Base-by-base conservation (phyloP, 2,329 filamentous ascomycete genomes). In the Colletotrichum sp. region DNA sequence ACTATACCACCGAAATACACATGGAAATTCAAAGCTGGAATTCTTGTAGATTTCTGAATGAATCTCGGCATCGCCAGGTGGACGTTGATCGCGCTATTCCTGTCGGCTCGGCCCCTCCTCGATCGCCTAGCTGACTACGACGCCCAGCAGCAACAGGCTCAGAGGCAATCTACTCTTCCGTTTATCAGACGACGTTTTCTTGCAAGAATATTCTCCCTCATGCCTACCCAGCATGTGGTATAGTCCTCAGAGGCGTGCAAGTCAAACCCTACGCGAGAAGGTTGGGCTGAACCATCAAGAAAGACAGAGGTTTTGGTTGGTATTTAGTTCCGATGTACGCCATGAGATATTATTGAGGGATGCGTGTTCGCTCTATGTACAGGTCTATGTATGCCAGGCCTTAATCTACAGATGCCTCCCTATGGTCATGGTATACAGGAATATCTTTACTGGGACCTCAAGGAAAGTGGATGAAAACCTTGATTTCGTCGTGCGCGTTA, bases 401-500 rank as follows among this genome's bases (percentile, higher is more conserved):
- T 3, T n/a, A n/a, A 16, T 48, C 5, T 4, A 3, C 9, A 48
- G 39, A 3, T 43, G 39, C 16, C 39, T 43, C 39, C 36, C 5
- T 9, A 9, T 18, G 39, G 2, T 7, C 39, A 43, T 43, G 4
- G 18, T 43, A 10, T 10, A n/a, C 10, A 18, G 18, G 9, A 43
- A 5, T 5, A 12, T 12, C 8, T 48, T 48, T 48, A 12, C 18
- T 10, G 18, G 18, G 39, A 12, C 39, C 10, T 48, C 39, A 48
- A 48, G 34, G 30, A 24, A 65, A 65, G n/a, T 65, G 34, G 61
- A 71, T 32, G 24, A 26, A 24, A 16, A 80, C 77, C 74, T 82
- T 82, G 6, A 67, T 78, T 34, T 78, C 78, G 57, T 78, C 28
- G 18, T 77, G 71, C 30, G 70, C 65, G n/a, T 81, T 73, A 59